Percentiles rank a stretch among this genome's conserved stretches.
phyloP scores from a whole-genome alignment of 257 asterid species.

The Solanum etuberosum region DNA sequence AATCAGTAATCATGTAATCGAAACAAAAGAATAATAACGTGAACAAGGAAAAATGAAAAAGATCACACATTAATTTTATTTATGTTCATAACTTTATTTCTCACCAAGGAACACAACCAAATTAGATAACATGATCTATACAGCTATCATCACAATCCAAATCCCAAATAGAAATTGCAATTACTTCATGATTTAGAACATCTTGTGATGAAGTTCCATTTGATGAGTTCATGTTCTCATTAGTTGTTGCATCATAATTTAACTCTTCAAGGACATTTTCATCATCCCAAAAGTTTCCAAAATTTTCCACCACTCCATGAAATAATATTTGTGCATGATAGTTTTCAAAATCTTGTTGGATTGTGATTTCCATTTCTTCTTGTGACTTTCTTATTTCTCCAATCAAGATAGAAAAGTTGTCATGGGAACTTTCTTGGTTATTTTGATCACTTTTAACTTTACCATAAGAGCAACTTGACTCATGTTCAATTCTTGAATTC shows the following conservation, averaged over 20 bases:
- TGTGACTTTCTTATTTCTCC: neutral
- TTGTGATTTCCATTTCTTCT: neutral
- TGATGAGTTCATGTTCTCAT: constrained; percentile 2
- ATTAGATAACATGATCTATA: neutral
- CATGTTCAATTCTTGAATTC: constrained; percentile 17
- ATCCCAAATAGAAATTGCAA: constrained; percentile 37
- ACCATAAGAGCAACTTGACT: neutral
- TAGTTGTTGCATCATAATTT: neutral
- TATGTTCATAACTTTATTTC: neutral
- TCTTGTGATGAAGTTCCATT: constrained; percentile 8
- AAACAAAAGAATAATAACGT: too few species aligned
- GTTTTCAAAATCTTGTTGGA: neutral
- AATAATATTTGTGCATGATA: neutral
- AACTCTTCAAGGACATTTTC: constrained; percentile 4
- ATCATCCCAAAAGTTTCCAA: constrained; percentile 20
- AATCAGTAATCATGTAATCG: too few species aligned
- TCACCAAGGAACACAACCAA: neutral
- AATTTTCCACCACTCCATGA: neutral
- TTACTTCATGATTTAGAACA: constrained; percentile 5
- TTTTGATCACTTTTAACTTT: neutral
- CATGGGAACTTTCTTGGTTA: neutral
- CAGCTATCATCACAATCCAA: constrained; percentile 9
- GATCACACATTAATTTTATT: neutral
- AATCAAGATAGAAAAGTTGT: neutral
- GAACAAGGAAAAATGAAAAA: neutral